These are phyloP conservation scores for Takashimella koratensis DNA, from an alignment of 1,284 basidiomycete genomes.

Conservation along the genomic window DNA sequence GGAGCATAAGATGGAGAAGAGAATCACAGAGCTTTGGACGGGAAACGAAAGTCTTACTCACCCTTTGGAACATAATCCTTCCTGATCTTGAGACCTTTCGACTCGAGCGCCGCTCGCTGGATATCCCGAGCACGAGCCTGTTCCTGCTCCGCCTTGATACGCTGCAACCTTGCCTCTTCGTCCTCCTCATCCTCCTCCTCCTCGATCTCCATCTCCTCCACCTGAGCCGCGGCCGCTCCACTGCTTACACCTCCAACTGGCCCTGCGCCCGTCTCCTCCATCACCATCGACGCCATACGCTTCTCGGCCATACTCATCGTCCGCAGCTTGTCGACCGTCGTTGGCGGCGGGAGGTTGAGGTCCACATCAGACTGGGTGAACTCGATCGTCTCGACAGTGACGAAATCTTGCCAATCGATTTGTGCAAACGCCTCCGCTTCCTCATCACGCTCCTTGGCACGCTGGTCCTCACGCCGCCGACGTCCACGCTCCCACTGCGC, in stretches of 20 bases:
- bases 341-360: conserved; percentile 89
- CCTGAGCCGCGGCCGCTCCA: conserved; percentile 58
- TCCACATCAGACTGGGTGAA: conserved; percentile 89
- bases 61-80: conserved; percentile 94
- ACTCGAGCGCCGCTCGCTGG: conserved; percentile 69
- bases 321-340: conserved; percentile 90
- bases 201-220: conserved; percentile 60
- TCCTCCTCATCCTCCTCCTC: conserved; percentile 52
- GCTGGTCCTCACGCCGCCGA: conserved; percentile 77
- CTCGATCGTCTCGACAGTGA: conserved; percentile 97
- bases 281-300: conserved; percentile 96
- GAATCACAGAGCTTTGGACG: background rate
- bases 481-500: conserved; percentile 86
- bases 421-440: conserved; percentile 71
- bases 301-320: conserved; percentile 96
- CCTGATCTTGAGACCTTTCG: conserved; percentile 89
- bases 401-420: conserved; percentile 99
- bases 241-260: conserved; percentile 56
- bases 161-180: conserved; percentile 61
- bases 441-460: conserved; percentile 81
- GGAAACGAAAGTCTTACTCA: conserved; percentile 51
- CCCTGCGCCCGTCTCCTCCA: conserved; percentile 84
- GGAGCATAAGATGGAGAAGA: background rate
- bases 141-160: conserved; percentile 70
- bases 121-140: conserved; percentile 67